Base-by-base conservation (phyloP, 2,329 filamentous ascomycete species). In the Sporothrix phasma region DNA sequence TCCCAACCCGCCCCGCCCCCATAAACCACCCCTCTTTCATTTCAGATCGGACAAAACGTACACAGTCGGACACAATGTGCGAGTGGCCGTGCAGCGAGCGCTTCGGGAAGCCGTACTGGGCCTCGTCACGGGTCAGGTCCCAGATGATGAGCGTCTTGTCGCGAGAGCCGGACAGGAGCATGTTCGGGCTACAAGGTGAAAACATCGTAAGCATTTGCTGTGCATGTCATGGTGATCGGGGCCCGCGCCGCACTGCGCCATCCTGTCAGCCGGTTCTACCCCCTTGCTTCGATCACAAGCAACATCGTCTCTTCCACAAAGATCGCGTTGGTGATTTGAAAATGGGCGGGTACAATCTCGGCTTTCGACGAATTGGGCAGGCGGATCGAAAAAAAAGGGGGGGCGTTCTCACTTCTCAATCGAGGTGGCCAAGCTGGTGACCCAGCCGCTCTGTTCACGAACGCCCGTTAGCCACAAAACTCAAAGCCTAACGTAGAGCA, bases 121-220 rank as follows among this genome's bases (percentile, higher is more conserved):
- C 87, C 84, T 97, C 94, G 81, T 97, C 92, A 81, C 94, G 93
- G 80, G 94, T 97, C 76, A 99, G 86, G 87, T 97, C 96, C 94
- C 94, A 99, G 87, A 99, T 96, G 84, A 99, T 99, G 79, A 99
- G 85, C 73, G 90, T 90, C 89, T 97, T 97, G 87, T 99, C 94
- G 83, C 94, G 92, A 78, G 87, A 91, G 76, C 85, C 93, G 73
- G 94, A 99, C 75, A 99, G 88, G 79, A 99, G 92, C 93, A 99
- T 97, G 87, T 99, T 97, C 77, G 94, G 94, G 89, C 91, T 86
- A 73, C 68, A 56, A 17, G 10, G 26, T 17, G 59, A 65, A 69
- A 65, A 68, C 68, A 71, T 67, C 70, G 71, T 72, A 66, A 67
- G 51, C 46, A 64, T 59, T 60, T 64, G 65, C 22, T 34, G 39